phyloP scores from a whole-genome alignment of 805 yeast species.

The Diddensiella transvaalensis region DNA sequence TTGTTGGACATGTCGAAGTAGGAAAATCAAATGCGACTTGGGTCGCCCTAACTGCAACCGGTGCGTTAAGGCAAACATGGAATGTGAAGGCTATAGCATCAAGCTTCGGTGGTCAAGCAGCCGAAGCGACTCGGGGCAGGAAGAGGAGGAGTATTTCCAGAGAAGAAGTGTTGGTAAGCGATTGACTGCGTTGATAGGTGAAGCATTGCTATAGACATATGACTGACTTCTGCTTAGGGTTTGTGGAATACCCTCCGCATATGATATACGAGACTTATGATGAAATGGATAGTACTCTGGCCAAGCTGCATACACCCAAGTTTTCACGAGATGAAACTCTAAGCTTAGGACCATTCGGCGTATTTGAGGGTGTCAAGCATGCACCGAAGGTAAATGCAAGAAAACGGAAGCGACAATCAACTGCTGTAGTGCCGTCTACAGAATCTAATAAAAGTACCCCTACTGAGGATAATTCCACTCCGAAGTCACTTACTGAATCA shows the following conservation, averaged over 20 bases:
- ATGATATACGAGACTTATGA: slow-evolving; percentile 65
- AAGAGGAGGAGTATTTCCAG: slow-evolving; percentile 54
- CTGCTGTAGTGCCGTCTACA: too few relatives aligned
- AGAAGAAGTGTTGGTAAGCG: slow-evolving; percentile 36
- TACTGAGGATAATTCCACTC: slow-evolving; percentile 1
- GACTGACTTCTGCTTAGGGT: slow-evolving; percentile 63
- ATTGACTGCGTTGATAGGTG: too few relatives aligned
- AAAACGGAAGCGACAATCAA: not conserved
- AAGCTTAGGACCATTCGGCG: slow-evolving; percentile 78
- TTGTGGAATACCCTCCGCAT: slow-evolving; percentile 65
- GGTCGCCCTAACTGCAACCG: slow-evolving; percentile 65
- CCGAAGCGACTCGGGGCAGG: slow-evolving; percentile 14
- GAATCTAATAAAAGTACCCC: slow-evolving; percentile 1
- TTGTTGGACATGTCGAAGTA: slow-evolving; percentile 79
- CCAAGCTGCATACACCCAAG: slow-evolving; percentile 47
- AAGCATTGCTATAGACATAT: too few relatives aligned
- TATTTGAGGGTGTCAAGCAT: slow-evolving; percentile 48
- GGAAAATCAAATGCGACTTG: slow-evolving; percentile 80
- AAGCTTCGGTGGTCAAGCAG: slow-evolving; percentile 67
- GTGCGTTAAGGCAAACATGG: slow-evolving; percentile 62
- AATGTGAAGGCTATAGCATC: slow-evolving; percentile 80
- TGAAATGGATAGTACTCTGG: slow-evolving; percentile 73
- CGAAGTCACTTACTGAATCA: not conserved
- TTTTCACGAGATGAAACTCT: slow-evolving; percentile 46
- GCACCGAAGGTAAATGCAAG: not conserved